phyloP scores from a whole-genome alignment of 139 green algal genomes.

The Volvox africanus region DNA sequence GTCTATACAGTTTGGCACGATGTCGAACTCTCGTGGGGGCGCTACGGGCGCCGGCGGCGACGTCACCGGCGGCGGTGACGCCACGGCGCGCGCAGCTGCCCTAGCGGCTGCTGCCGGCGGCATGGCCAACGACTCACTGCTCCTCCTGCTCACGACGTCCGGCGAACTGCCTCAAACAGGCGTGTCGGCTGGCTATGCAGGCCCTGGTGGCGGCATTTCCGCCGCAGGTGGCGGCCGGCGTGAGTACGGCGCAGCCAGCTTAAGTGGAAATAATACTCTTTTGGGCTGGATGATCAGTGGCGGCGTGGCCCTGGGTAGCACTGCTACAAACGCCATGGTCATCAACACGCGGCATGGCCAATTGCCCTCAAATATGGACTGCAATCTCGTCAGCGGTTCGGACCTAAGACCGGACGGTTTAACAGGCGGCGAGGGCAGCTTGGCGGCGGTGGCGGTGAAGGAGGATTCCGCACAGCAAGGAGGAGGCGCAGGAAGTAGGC shows the following conservation, averaged over 20 bases:
- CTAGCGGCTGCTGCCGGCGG: not conserved
- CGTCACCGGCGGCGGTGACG: not conserved
- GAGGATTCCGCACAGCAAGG: not conserved
- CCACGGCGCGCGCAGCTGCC: not conserved
- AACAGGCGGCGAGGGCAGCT: not conserved
- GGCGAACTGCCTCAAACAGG: not conserved
- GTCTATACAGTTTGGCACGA: not conserved
- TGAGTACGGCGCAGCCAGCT: not conserved
- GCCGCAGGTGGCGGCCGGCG: not conserved
- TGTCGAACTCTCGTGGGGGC: not conserved
- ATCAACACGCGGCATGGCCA: not conserved
- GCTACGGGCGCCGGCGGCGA: not conserved
- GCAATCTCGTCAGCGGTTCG: not conserved
- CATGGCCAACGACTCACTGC: not conserved
- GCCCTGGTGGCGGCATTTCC: not conserved
- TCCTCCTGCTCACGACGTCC: constrained; percentile 4
- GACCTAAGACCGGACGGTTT: not conserved
- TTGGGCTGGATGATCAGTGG: not conserved
- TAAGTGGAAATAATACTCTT: not conserved
- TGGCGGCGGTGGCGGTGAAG: not conserved
- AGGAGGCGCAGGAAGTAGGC: not conserved
- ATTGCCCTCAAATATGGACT: not conserved
- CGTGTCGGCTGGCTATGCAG: not conserved
- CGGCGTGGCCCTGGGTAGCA: not conserved
- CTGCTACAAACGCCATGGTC: not conserved